Evolutionary conservation across 208 protist genomes (phyloP).

Genomic region (Angomonas deanei): DNA sequence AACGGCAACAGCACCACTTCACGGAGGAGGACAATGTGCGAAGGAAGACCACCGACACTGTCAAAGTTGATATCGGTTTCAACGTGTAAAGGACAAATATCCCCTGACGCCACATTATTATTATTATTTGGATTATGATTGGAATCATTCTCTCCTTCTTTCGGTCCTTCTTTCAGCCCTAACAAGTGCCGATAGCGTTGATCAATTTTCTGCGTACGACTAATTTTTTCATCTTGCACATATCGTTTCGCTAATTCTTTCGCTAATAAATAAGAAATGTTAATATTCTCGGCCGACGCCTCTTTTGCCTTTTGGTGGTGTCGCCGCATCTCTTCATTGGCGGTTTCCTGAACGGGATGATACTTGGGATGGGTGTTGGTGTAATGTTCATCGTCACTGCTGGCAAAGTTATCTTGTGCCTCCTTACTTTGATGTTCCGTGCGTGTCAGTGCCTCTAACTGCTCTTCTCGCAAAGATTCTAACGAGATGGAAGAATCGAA

Average conservation of each 20-base stretch:
- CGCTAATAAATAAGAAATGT: conserved; percentile 67
- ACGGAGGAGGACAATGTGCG: conserved; percentile 66
- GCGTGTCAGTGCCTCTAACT: conserved; percentile 11
- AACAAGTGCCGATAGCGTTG: conserved; percentile 28
- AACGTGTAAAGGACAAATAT: conserved; percentile 60
- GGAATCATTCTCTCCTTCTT: neutral
- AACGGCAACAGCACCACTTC: conserved; percentile 85
- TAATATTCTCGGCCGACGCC: conserved; percentile 39
- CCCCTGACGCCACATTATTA: conserved; percentile 28
- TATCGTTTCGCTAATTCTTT: conserved; percentile 31
- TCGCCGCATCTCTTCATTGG: conserved; percentile 22
- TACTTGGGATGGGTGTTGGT: no score
- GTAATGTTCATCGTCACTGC: conserved; percentile 9
- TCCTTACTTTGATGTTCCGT: conserved; percentile 1
- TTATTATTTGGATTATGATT: neutral
- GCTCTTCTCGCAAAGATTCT: conserved; percentile 40
- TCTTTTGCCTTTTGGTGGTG: conserved; percentile 43
- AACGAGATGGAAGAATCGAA: conserved; percentile 28
- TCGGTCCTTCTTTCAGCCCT: conserved; percentile 18
- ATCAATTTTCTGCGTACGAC: conserved; percentile 15
- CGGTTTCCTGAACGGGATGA: neutral
- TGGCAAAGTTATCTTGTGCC: neutral
- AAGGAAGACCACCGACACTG: conserved; percentile 71
- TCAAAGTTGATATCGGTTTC: conserved; percentile 62
- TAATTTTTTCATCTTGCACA: conserved; percentile 4